A percentile compares a stretch with the other conserved stretches of the same genome.
Conservation (phyloP, 345 rosid species). For the Citrus medica region DNA sequence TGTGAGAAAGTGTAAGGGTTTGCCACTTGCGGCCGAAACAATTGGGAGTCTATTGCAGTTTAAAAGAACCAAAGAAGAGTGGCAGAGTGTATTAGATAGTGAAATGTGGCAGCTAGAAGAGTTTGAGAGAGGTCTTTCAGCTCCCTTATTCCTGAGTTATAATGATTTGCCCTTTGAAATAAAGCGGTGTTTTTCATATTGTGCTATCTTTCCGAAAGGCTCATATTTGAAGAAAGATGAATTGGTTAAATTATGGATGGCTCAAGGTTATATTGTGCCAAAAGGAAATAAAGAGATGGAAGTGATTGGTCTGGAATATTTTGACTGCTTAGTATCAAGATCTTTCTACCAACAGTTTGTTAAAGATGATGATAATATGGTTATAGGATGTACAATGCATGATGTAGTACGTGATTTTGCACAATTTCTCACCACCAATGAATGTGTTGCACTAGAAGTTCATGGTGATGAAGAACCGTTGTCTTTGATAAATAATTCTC, state of each 20-base stretch:
- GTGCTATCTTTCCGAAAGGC: background rate
- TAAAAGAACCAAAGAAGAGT: background rate
- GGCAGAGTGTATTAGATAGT: background rate
- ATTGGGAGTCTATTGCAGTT: background rate
- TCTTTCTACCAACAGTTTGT: background rate
- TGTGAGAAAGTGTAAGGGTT: background rate
- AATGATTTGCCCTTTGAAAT: background rate
- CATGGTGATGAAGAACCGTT: background rate
- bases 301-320: background rate
- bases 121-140: background rate
- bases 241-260: background rate
- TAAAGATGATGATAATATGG: background rate
- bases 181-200: background rate
- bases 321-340: background rate
- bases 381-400: background rate
- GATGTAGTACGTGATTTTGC: background rate
- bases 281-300: background rate
- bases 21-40: background rate
- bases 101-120: background rate
- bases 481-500: background rate
- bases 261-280: background rate
- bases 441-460: background rate
- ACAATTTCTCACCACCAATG: background rate
- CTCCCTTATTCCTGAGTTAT: background rate
- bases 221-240: background rate